A percentile compares a stretch with the other conserved stretches of the same genome.
These are phyloP conservation scores for Wickerhamiella hasegawae DNA, from an alignment of 805 yeast species.

Conservation along the genomic window DNA sequence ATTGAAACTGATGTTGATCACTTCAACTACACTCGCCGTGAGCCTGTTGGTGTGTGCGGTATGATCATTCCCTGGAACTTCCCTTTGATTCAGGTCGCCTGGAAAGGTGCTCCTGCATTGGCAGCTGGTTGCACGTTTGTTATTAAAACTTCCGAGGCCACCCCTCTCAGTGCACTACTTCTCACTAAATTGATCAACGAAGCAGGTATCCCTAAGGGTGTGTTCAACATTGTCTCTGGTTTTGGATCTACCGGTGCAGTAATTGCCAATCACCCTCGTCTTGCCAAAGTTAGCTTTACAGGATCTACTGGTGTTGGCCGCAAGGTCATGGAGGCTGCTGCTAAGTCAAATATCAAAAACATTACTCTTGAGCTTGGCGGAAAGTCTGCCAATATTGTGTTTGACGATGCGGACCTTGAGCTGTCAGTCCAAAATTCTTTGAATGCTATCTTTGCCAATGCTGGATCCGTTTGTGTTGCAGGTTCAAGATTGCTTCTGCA, in stretches of 20 bases:
- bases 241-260: constrained; percentile 75
- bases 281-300: constrained; percentile 86
- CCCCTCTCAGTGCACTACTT: constrained; percentile 76
- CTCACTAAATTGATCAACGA: constrained; percentile 52
- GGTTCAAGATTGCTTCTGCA: constrained; percentile 86
- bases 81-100: constrained; percentile 83
- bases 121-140: constrained; percentile 84
- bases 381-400: constrained; percentile 82
- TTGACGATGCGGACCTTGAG: constrained; percentile 69
- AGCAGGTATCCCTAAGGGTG: constrained; percentile 89
- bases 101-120: constrained; percentile 89
- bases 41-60: constrained; percentile 91
- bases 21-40: constrained; percentile 66
- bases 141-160: constrained; percentile 80
- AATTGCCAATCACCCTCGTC: constrained; percentile 57
- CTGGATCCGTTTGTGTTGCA: constrained; percentile 94
- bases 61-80: constrained; percentile 96
- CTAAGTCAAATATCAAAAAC: constrained; percentile 69
- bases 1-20: constrained; percentile 61
- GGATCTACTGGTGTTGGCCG: constrained; percentile 91
- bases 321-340: constrained; percentile 63
- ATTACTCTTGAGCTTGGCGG: constrained; percentile 94
- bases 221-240: constrained; percentile 74
- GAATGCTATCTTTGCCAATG: constrained; percentile 76
- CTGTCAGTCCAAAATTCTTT: constrained; percentile 62